phyloP scores from a whole-genome alignment of 139 green algal species.

The Chlorella vulgaris region DNA sequence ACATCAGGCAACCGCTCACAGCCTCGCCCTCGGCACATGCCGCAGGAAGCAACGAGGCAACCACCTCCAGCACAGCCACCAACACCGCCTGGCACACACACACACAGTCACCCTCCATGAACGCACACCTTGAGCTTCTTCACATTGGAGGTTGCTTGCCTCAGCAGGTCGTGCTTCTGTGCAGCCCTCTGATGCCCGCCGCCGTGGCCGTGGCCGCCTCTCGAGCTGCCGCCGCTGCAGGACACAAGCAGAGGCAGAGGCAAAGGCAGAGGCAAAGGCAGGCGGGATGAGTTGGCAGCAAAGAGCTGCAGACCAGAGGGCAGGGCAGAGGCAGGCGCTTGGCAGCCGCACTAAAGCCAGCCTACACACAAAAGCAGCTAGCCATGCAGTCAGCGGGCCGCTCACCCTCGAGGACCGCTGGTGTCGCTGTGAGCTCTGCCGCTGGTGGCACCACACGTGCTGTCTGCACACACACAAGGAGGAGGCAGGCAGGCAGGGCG shows the following conservation, averaged over 20 bases:
- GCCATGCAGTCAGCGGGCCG: background rate
- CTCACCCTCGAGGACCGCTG: background rate
- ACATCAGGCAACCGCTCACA: too few species aligned
- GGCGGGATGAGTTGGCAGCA: too few species aligned
- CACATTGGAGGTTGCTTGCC: constrained; percentile 13
- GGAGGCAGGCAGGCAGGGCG: background rate
- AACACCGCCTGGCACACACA: too few species aligned
- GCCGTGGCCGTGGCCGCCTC: background rate
- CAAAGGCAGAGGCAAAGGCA: background rate
- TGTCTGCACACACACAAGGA: background rate
- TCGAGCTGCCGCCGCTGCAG: background rate
- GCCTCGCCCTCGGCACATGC: too few species aligned
- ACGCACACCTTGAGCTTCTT: constrained; percentile 20
- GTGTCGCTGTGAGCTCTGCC: background rate
- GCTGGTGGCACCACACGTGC: background rate
- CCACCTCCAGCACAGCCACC: background rate
- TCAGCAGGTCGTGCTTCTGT: constrained; percentile 30
- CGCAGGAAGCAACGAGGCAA: too few species aligned
- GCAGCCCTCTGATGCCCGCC: background rate
- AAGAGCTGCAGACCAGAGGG: background rate
- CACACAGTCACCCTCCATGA: background rate
- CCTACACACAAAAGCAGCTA: too few species aligned
- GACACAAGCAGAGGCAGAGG: background rate
- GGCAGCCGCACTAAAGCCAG: too few species aligned
- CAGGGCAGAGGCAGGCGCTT: background rate